Percentiles rank a stretch among this genome's conserved stretches.
Conservation (phyloP, 352 stramenopile species). For the Globisporangium irregulare region DNA sequence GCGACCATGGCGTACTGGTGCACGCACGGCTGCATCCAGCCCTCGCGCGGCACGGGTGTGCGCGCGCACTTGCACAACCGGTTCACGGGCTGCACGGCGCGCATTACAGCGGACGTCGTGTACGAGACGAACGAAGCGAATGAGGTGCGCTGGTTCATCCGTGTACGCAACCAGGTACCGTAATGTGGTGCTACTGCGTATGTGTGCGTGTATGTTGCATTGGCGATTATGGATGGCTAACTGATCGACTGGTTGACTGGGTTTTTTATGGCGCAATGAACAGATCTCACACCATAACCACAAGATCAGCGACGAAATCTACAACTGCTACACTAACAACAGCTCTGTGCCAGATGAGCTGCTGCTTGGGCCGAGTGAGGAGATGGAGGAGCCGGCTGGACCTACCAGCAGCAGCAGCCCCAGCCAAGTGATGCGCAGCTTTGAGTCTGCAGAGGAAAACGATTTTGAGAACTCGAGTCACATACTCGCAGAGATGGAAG, state of each 20-base stretch:
- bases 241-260: neutral
- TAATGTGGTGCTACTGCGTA: too few relatives aligned
- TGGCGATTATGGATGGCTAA: neutral
- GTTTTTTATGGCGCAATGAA: neutral
- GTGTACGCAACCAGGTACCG: slow-evolving; percentile 69
- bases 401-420: neutral
- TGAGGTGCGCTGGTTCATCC: slow-evolving; percentile 61
- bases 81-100: slow-evolving; percentile 71
- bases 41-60: slow-evolving; percentile 65
- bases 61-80: slow-evolving; percentile 73
- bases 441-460: slow-evolving; percentile 29
- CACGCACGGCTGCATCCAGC: slow-evolving; percentile 80
- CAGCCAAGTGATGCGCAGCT: slow-evolving; percentile 20
- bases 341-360: slow-evolving; percentile 73
- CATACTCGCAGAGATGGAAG: slow-evolving; percentile 18
- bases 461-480: slow-evolving; percentile 23
- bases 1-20: slow-evolving; percentile 86
- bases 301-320: slow-evolving; percentile 73
- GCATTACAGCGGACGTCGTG: slow-evolving; percentile 73
- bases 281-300: slow-evolving; percentile 80
- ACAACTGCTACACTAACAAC: slow-evolving; percentile 77
- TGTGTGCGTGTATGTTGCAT: neutral
- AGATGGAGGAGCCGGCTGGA: slow-evolving; percentile 6
- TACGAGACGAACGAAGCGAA: slow-evolving; percentile 50
- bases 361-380: slow-evolving; percentile 35